Percentiles rank a stretch among this genome's conserved stretches.
These are phyloP conservation scores for Aspergillus ochraceoroseus DNA, from an alignment of 2,329 filamentous ascomycete genomes.

Conservation along the genomic window DNA sequence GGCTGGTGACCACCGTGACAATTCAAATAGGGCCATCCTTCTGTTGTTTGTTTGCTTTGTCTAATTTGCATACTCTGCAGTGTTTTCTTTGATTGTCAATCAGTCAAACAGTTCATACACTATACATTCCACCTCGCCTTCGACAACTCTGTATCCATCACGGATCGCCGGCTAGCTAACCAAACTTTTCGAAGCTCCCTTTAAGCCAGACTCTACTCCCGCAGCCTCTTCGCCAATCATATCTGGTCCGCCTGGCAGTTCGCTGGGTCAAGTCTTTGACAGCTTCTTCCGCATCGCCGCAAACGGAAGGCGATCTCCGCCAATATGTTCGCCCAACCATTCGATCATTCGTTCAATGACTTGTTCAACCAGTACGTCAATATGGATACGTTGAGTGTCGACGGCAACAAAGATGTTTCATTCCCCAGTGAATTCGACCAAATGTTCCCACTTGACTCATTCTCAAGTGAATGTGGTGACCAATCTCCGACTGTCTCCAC, in stretches of 20 bases:
- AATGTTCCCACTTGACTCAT: conserved; percentile 49
- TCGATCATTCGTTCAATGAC: conserved; percentile 54
- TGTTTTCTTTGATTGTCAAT: conserved; percentile 39
- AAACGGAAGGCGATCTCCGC: conserved; percentile 48
- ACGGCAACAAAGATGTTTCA: conserved; percentile 47
- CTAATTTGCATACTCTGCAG: conserved; percentile 41
- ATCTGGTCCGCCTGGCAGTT: conserved; percentile 17
- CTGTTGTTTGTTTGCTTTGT: conserved; percentile 45
- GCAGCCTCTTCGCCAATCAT: conserved; percentile 30
- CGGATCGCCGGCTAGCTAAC: conserved; percentile 24
- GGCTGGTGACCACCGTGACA: conserved; percentile 31
- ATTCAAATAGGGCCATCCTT: conserved; percentile 38
- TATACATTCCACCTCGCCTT: conserved; percentile 22
- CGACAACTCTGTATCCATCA: conserved; percentile 2
- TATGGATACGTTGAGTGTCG: conserved; percentile 51
- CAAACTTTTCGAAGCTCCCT: conserved; percentile 18
- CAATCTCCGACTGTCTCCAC: conserved; percentile 49
- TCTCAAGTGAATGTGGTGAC: conserved; percentile 51
- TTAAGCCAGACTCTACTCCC: conserved; percentile 21
- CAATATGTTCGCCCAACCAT: conserved; percentile 47
- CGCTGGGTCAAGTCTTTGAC: conserved; percentile 21
- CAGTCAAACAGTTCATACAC: conserved; percentile 32
- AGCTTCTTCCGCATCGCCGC: conserved; percentile 27
- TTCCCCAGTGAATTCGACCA: conserved; percentile 49
- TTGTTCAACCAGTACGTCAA: conserved; percentile 62